Conservation (phyloP, 768 basidiomycete species). For the Chiua virens region DNA sequence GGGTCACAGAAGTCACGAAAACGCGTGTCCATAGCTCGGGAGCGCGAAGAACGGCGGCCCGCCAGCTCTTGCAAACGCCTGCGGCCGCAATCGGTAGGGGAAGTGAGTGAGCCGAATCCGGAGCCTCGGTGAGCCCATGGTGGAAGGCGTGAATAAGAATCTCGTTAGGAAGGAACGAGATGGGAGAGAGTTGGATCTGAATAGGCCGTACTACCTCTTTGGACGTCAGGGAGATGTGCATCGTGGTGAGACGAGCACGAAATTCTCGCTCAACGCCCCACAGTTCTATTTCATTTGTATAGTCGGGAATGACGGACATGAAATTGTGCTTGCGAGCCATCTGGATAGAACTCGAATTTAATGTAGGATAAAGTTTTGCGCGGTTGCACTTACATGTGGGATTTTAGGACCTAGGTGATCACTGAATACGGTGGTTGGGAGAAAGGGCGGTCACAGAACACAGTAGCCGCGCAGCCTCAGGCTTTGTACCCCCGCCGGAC, state of each 20-base stretch:
- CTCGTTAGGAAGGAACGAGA: slow-evolving; percentile 21
- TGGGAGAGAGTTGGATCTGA: slow-evolving; percentile 16
- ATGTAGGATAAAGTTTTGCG: not conserved
- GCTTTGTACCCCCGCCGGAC: not conserved
- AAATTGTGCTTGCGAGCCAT: not conserved
- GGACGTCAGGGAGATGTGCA: not conserved
- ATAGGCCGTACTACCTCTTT: not conserved
- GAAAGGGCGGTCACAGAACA: not conserved
- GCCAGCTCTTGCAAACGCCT: slow-evolving; percentile 18
- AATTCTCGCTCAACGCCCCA: slow-evolving; percentile 1
- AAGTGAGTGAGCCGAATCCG: not conserved
- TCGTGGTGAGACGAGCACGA: not conserved
- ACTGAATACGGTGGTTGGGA: not conserved
- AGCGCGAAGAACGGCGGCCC: not conserved
- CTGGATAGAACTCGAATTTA: not conserved
- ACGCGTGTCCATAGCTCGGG: slow-evolving; percentile 13
- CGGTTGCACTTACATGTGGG: not conserved
- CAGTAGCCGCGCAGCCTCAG: not conserved
- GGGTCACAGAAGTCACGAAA: slow-evolving; percentile 15
- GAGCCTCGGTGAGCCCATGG: slow-evolving; percentile 2
- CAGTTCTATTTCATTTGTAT: not conserved
- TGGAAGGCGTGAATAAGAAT: slow-evolving; percentile 14
- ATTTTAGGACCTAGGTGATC: not conserved
- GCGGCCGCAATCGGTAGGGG: slow-evolving; percentile 1
- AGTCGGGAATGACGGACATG: not conserved